These are phyloP conservation scores for Trichoderma virens DNA, from an alignment of 495 filamentous ascomycete species.

Conservation along the genomic window DNA sequence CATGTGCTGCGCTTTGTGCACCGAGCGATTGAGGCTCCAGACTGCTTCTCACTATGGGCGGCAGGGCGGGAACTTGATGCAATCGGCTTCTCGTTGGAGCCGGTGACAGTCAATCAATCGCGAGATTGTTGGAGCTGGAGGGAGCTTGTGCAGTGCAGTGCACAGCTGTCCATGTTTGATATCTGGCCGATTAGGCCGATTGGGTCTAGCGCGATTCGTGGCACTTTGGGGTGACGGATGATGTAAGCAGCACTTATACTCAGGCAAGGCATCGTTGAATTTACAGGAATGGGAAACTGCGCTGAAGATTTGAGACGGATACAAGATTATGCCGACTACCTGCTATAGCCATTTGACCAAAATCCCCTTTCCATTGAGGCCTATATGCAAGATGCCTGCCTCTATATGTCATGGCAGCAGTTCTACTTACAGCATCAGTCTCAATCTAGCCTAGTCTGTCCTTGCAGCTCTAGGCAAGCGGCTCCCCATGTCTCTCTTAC, in stretches of 20 bases:
- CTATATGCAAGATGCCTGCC: no score
- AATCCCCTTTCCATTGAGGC: no score
- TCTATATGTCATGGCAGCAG: no score
- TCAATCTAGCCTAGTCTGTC: no score
- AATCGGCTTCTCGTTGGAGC: background rate
- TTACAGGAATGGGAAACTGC: no score
- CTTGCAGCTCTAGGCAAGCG: background rate
- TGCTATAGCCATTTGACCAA: no score
- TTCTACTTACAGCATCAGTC: no score
- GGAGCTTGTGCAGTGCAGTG: background rate
- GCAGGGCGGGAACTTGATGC: background rate
- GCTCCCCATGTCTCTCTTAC: background rate
- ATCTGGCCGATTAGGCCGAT: background rate
- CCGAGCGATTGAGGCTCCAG: background rate
- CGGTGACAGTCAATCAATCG: background rate
- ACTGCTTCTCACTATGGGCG: background rate
- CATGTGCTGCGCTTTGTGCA: slow-evolving; percentile 31
- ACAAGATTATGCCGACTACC: no score
- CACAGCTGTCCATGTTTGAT: background rate
- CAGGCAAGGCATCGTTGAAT: no score
- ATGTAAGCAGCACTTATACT: background rate
- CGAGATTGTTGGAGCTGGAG: slow-evolving; percentile 4
- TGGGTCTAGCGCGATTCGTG: background rate
- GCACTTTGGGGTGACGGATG: background rate
- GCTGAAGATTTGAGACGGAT: no score